Base-by-base conservation (phyloP, 805 yeast species). In the Schwanniomyces vanrijiae region DNA sequence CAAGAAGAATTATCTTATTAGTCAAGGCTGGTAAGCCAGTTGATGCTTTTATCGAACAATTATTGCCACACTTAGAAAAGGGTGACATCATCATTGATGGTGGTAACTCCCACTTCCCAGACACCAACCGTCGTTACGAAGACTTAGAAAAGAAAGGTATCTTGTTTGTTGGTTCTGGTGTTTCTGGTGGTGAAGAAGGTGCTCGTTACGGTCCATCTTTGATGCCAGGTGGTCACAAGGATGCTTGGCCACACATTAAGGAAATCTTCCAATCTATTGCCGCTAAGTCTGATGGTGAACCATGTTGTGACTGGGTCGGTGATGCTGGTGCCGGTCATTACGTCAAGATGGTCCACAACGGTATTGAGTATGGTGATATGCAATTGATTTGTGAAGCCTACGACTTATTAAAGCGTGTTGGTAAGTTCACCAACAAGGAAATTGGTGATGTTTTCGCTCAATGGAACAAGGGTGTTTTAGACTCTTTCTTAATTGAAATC, bases 271-370 rank as follows among this genome's bases (percentile, higher is more conserved):
- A 92, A 78, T 82, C 91, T 46, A 88, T 94, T 62, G 77, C 97
- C 47, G 98, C 99, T 69, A 90, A 92, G 80, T 73, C 96, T 53
- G 97, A 94, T 66, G 97, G 96, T 62, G 97, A 94, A 79, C 97
- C 99, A 68, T 92, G 99, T 78, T 92, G 99, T 79, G 99, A 92
- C 83, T 92, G 99, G 99, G 97, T 92, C 62, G 99, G 99, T 65
- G 96, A 92, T 60, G 96, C 96, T 52, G 99, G 99, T 73, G 84
- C 98, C 40, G 99, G 99, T 65, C 99, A 92, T 77, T 92, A 86
- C 77, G 98, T 92, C 69, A 92, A 92, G 82, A 94, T 94, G 99
- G 98, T 94, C 56, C 99, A 92, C 83, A 92, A 92, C 73, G 99
- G 99, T 88, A 92, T 92, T 62, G 99, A 92, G 78, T 92, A 92